Base-by-base conservation (phyloP, 2,329 filamentous ascomycete species). In the Fusarium sp. region DNA sequence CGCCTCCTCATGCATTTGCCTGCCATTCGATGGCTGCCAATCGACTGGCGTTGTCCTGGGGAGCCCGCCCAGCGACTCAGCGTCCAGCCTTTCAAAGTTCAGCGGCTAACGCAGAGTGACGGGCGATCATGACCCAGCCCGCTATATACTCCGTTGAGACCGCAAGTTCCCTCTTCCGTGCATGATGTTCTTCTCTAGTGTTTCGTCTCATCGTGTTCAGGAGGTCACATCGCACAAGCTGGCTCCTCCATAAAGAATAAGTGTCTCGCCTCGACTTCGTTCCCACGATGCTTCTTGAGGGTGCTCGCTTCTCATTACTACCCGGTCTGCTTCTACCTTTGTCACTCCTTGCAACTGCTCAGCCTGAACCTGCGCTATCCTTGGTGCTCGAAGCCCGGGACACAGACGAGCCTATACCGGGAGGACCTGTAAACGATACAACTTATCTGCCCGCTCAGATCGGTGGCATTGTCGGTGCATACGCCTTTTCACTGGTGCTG, bases 381-480 rank as follows among this genome's bases (percentile, higher is more conserved):
- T 62, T 52, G 42, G 56, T 69, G 33, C 65, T 69, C 34, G 45
- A 73, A 33, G 53, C 77, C 48, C 74, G 73, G 65, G 60, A 75
- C 69, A 85, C 89, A 78, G 82, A 89, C 79, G 88, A 88, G 9
- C 87, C 90, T 10, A 78, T 89, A 44, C 89, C 89, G 40, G 83
- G 84, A 57, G 80, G 85, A 72, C 87, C 90, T 38, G 78, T 88
- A 49, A 83, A 89, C 73, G 85, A 94, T 77, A 82, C 82, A 68
- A 81, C 85, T 18, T 88, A 91, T 58, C 87, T 98, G 22, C 93
- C 94, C 18, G 90, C 89, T 62, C 91, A 98, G 79, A 90, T 98
- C 72, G 91, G 92, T 68, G 93, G 91, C 71, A 92, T 98, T 63
- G 86, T 95, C 62, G 94, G 91, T 65, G 91, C 92, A 62, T 98